Base-by-base conservation (phyloP, 169 alveolate species). In the Eimeria falciformis region DNA sequence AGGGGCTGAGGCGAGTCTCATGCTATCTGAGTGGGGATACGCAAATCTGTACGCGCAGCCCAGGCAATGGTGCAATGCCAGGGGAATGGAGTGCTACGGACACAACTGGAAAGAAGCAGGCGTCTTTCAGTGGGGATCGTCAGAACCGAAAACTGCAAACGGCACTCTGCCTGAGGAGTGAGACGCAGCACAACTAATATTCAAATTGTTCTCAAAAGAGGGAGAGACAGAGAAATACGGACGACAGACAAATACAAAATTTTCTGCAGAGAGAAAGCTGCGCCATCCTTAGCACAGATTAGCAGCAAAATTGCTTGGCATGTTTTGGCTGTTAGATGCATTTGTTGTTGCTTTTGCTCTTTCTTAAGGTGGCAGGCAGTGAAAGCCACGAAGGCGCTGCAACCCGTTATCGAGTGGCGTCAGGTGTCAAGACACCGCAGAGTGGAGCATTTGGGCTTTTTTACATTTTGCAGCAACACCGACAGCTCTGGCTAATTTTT, bases 381-480 rank as follows among this genome's bases (percentile, higher is more conserved):
- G 11, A 18, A 27, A 27, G 27, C 40, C n/a, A 71, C 29, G 27
- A 14, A 71, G 56, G 83, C 83, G 5, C 50, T 71, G 5, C 83
- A 71, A 43, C 83, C 83, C 11, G 83, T 43, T 14, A 5, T 71
- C 9, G 83, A 71, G 50, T 71, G 83, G 83, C 53, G 83, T 14
- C 53, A 37, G 56, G 83, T 25, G 25, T 14, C 29, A 7, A 18
- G 43, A 21, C 21, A 18, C 4, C 6, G 0, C 47, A 6, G 78
- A n/a, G n/a, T n/a, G n/a, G n/a, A n/a, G n/a, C n/a, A n/a, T n/a
- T 1, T 50, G 11, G 62, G 23, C 62, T 50, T 50, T 50, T 50
- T 50, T n/a, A n/a, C n/a, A n/a, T n/a, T n/a, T n/a, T n/a, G n/a
- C n/a, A n/a, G n/a, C n/a, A n/a, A n/a, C n/a, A n/a, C n/a, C n/a